Percentiles rank a stretch among this genome's conserved stretches.
Evolutionary conservation across 2,329 filamentous ascomycete genomes (phyloP).

Genomic region (Rhynchosporium graminicola): DNA sequence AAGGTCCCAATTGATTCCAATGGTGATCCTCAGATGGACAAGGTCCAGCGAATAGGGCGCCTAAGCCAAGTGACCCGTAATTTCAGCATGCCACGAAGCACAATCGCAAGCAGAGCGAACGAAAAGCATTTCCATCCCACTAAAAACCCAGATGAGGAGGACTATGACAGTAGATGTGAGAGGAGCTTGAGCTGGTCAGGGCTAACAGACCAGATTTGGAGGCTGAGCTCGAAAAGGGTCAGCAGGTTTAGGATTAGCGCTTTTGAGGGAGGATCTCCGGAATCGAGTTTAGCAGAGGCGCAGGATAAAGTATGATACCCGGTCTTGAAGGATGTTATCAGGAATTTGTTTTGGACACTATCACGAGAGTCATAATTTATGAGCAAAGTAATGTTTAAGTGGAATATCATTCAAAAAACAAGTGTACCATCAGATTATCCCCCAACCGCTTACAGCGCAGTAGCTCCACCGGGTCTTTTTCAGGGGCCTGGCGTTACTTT

Average conservation of each 20-base stretch:
- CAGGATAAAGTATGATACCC: neutral
- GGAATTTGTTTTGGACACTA: neutral
- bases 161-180: neutral
- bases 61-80: neutral
- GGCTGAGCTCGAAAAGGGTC: neutral
- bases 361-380: neutral
- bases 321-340: no score
- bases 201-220: neutral
- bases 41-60: neutral
- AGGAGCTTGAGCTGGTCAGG: slow-evolving; percentile 3
- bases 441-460: no score
- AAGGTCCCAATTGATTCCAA: neutral
- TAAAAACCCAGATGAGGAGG: neutral
- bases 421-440: no score
- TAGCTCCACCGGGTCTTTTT: no score
- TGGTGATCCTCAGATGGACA: slow-evolving; percentile 10
- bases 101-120: neutral
- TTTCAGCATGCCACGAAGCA: neutral
- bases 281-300: neutral
- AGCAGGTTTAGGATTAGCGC: slow-evolving; percentile 7
- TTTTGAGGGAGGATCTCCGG: neutral
- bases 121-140: neutral
- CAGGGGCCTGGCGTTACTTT: no score
- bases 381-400: neutral
- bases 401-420: neutral